Evolutionary conservation across 2,329 filamentous ascomycete genomes (phyloP).

Genomic region (Ceratocystis alfenasii): DNA sequence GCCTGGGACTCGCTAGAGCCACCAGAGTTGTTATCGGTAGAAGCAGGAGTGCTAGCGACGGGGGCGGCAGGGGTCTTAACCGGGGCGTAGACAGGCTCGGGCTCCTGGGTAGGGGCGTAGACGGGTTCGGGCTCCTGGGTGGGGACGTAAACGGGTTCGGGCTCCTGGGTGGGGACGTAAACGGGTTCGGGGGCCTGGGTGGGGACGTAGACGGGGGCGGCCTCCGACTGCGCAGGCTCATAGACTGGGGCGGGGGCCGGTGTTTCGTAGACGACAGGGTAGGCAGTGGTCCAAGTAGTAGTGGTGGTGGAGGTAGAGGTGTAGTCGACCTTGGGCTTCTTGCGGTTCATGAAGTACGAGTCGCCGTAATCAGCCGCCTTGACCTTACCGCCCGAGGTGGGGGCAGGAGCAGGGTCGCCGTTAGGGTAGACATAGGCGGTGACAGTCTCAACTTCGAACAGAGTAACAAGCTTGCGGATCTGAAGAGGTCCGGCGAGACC

Average conservation of each 20-base stretch:
- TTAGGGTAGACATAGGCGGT: slow-evolving; percentile 28
- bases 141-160: slow-evolving; percentile 15
- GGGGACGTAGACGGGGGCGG: slow-evolving; percentile 18
- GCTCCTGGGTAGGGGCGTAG: slow-evolving; percentile 17
- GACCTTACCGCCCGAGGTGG: slow-evolving; percentile 19
- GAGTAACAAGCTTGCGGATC: slow-evolving; percentile 33
- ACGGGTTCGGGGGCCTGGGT: slow-evolving; percentile 16
- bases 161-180: slow-evolving; percentile 15
- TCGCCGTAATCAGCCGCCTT: slow-evolving; percentile 17
- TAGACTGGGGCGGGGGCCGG: slow-evolving; percentile 24
- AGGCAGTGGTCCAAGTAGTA: slow-evolving; percentile 24
- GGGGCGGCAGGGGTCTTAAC: background rate
- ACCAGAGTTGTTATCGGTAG: slow-evolving; percentile 21
- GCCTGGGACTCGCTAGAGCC: slow-evolving; percentile 29
- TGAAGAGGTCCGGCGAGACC: slow-evolving; percentile 36
- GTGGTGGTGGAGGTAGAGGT: slow-evolving; percentile 18
- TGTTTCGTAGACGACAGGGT: slow-evolving; percentile 26
- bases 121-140: background rate
- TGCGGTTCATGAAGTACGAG: slow-evolving; percentile 20
- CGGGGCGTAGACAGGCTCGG: background rate
- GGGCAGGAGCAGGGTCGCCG: slow-evolving; percentile 23
- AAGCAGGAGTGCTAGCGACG: background rate
- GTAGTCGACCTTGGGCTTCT: slow-evolving; percentile 12
- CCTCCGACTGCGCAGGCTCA: slow-evolving; percentile 24
- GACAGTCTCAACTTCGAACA: slow-evolving; percentile 34